A percentile compares a stretch with the other conserved stretches of the same genome.
phyloP scores from a whole-genome alignment of 768 basidiomycete species.

The Trametes sanguinea region DNA sequence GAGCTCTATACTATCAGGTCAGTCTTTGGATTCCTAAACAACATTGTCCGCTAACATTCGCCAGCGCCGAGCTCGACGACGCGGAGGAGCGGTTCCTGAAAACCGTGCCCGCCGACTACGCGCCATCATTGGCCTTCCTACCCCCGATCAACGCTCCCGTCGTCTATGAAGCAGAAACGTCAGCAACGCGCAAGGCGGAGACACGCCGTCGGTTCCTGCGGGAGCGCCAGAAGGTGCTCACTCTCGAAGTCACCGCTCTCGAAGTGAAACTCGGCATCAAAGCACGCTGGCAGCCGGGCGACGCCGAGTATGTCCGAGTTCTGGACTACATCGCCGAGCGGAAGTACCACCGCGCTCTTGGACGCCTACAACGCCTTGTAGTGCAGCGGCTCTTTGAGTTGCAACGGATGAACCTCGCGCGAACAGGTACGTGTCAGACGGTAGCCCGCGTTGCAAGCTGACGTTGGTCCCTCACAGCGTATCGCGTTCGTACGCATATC shows the following conservation, averaged over 20 bases:
- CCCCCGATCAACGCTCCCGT: neutral
- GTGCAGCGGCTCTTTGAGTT: constrained; percentile 42
- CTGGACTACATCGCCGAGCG: constrained; percentile 21
- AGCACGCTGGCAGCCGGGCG: constrained; percentile 30
- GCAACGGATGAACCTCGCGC: constrained; percentile 38
- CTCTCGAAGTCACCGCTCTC: neutral
- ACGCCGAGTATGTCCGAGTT: constrained; percentile 29
- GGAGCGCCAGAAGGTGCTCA: constrained; percentile 28
- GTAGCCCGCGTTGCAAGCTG: neutral
- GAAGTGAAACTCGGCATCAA: constrained; percentile 29
- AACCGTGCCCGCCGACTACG: constrained; percentile 1
- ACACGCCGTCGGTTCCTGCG: constrained; percentile 25
- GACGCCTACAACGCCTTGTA: constrained; percentile 38
- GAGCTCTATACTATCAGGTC: constrained; percentile 20
- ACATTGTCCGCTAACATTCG: neutral
- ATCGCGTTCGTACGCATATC: constrained; percentile 35
- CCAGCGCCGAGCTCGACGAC: constrained; percentile 4
- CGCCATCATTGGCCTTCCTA: neutral
- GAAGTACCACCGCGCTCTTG: constrained; percentile 34
- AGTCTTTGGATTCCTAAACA: neutral
- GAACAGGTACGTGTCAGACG: constrained; percentile 35
- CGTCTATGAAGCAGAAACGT: constrained; percentile 14
- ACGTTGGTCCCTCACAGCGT: constrained; percentile 25
- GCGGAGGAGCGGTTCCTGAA: constrained; percentile 1
- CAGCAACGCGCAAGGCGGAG: constrained; percentile 30